Evolutionary conservation across 2,329 filamentous ascomycete species (phyloP), one percentile per base, ranked within the genome.

Genomic region (Zasmidium angulare): DNA sequence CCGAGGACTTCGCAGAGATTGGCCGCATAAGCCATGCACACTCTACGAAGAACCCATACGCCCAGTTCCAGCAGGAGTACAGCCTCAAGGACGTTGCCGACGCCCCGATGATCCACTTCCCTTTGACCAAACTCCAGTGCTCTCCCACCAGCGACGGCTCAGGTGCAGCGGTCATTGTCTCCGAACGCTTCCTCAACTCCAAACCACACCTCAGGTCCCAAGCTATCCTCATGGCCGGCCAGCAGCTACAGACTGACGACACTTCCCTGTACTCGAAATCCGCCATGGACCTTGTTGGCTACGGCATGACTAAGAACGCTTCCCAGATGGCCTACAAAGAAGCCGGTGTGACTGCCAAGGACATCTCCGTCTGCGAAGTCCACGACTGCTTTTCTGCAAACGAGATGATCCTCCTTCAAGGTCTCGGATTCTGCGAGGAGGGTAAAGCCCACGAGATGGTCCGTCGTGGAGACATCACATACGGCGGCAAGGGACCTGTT

Each of bases 321-420:
- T 87, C 85, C 10, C 75, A 80, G 60, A 79, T 81, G 0, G 93
- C 93, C 22, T 80, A 90, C 63, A 80, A 78, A 31, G 89, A 98
- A 77, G 91, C 91, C 0, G 84, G 85, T 29, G 82, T 86, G 1
- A 78, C 77, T 1, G 79, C 89, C 0, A 76, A 79, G 24, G 89
- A 96, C 66, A 83, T 93, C 66, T 86, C 89, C 70, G 89, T 98
- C 19, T 91, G 91, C 72, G 93, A 98, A 79, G 81, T 98, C 61
- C 93, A 98, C 77, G 93, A 98, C 78, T 98, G 93, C 80, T 98
- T 98, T 83, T 92, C 88, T 14, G 88, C 93, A 36, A 98, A 98
- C 75, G 91, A 98, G 80, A 89, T 98, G 88, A 84, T 96, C 54
- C 88, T 87, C 1, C 86, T 98, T 54, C 93, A 98, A 72, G 90